A percentile compares a stretch with the other conserved stretches of the same genome.
Conservation (phyloP, 2,329 filamentous ascomycete genomes). For the Simplicillium sp. region DNA sequence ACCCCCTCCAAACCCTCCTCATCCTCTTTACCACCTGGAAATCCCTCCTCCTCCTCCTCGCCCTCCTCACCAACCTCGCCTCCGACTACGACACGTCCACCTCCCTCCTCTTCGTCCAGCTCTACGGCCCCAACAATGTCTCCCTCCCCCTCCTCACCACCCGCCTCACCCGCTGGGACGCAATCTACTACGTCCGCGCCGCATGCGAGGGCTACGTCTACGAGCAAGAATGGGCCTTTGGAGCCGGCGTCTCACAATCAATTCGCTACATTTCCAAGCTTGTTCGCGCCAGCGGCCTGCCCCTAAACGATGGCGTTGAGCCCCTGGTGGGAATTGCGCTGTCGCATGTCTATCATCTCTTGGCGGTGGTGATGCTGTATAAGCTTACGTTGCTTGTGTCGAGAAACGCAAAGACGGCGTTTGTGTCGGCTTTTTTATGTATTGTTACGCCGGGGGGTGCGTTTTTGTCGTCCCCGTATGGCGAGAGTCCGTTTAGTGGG, state of each 20-base stretch:
- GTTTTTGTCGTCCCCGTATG: slow-evolving; percentile 81
- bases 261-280: slow-evolving; percentile 25
- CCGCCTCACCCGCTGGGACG: slow-evolving; percentile 70
- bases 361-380: slow-evolving; percentile 66
- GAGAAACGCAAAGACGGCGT: slow-evolving; percentile 42
- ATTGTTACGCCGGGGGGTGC: slow-evolving; percentile 79
- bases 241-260: slow-evolving; percentile 34
- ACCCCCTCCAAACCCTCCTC: slow-evolving; percentile 15
- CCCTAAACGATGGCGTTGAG: slow-evolving; percentile 17
- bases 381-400: slow-evolving; percentile 51
- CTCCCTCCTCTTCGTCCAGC: slow-evolving; percentile 30
- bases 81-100: slow-evolving; percentile 75
- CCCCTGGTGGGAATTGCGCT: slow-evolving; percentile 52
- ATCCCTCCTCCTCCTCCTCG: slow-evolving; percentile 51
- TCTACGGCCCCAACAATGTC: slow-evolving; percentile 23
- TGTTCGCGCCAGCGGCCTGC: slow-evolving; percentile 15
- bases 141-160: slow-evolving; percentile 34
- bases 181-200: slow-evolving; percentile 61
- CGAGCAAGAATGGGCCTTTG: slow-evolving; percentile 85
- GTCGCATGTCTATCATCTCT: slow-evolving; percentile 65
- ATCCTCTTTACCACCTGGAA: slow-evolving; percentile 58
- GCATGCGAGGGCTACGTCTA: slow-evolving; percentile 57
- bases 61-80: slow-evolving; percentile 35
- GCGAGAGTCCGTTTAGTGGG: slow-evolving; percentile 70
- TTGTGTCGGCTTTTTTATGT: slow-evolving; percentile 65